These are phyloP conservation scores for Metrosideros polymorpha DNA, from an alignment of 441 rosid species.

Conservation along the genomic window DNA sequence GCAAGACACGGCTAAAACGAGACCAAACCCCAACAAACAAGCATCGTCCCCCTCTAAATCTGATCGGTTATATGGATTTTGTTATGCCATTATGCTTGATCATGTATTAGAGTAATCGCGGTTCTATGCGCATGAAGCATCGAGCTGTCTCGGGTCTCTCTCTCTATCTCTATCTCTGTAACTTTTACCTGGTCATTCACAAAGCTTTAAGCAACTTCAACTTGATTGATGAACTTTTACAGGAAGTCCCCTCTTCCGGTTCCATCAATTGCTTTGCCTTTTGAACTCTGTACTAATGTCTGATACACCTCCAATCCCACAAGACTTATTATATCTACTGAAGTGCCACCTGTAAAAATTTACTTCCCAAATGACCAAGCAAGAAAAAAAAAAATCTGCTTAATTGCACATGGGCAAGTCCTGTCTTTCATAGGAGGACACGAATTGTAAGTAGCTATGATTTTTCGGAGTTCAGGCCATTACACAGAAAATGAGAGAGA, in stretches of 20 bases:
- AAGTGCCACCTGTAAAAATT: not conserved
- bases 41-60: not conserved
- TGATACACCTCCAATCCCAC: not conserved
- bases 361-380: not conserved
- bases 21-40: not conserved
- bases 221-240: not conserved
- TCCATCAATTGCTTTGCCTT: not conserved
- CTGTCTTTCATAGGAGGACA: not conserved
- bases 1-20: not conserved
- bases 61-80: not conserved
- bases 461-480: not conserved
- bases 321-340: not conserved
- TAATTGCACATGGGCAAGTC: not conserved
- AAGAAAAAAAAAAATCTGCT: not conserved
- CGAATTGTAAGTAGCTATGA: not conserved
- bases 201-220: not conserved
- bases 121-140: not conserved
- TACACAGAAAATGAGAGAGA: not conserved
- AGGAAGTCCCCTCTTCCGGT: not conserved
- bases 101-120: not conserved
- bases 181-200: not conserved
- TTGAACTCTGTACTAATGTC: not conserved
- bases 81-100: not conserved
- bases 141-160: not conserved
- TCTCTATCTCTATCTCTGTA: not conserved